Percentiles rank a stretch among this genome's conserved stretches.
phyloP scores from a whole-genome alignment of 257 asterid genomes.

The Solanum pinnatisectum region DNA sequence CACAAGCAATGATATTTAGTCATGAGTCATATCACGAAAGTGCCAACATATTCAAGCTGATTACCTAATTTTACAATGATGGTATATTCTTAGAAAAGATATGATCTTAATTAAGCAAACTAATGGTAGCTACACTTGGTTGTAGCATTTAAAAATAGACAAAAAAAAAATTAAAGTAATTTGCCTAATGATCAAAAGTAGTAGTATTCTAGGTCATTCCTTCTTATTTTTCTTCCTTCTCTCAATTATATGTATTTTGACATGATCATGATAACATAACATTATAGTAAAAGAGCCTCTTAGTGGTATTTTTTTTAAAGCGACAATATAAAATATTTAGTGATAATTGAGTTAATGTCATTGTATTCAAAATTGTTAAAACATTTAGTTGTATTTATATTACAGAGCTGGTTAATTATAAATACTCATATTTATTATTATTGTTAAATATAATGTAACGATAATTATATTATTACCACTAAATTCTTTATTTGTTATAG shows the following conservation, averaged over 20 bases:
- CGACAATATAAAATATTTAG: too few relatives aligned
- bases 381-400: too few relatives aligned
- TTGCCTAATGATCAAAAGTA: background rate
- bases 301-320: background rate
- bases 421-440: background rate
- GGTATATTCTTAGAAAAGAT: background rate
- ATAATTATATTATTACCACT: too few relatives aligned
- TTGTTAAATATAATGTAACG: background rate
- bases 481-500: too few relatives aligned
- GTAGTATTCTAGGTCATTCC: background rate
- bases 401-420: too few relatives aligned
- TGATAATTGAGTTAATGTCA: too few relatives aligned
- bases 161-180: background rate
- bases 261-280: background rate
- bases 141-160: background rate
- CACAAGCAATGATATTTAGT: background rate
- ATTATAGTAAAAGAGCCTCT: background rate
- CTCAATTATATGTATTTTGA: background rate
- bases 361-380: too few relatives aligned
- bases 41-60: background rate
- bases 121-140: background rate
- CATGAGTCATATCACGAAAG: background rate
- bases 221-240: background rate
- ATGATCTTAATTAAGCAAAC: background rate
- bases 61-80: background rate